Conservation (phyloP, 495 filamentous ascomycete genomes). For the Aspergillus biplanus region DNA sequence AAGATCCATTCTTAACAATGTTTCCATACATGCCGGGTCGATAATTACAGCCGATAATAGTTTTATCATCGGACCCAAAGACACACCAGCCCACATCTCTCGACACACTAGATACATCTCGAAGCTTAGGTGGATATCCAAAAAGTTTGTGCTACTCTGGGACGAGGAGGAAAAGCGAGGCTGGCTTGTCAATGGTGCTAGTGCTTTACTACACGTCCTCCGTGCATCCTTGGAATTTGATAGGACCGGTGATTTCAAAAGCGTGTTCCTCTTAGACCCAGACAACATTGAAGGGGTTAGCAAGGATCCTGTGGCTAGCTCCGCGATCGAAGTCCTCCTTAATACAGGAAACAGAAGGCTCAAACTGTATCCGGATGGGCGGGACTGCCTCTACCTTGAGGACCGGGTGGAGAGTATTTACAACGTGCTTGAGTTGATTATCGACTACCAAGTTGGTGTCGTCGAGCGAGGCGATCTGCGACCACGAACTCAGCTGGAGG, state of each 20-base stretch:
- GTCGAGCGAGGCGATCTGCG: neutral
- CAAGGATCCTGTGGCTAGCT: neutral
- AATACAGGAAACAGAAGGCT: neutral
- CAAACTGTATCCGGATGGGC: neutral
- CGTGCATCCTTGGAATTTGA: neutral
- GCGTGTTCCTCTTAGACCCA: neutral
- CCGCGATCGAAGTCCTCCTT: constrained; percentile 1
- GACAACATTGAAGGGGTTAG: neutral
- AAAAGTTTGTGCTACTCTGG: constrained; percentile 5
- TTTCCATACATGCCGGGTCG: neutral
- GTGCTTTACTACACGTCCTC: constrained; percentile 7
- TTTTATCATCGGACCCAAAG: neutral
- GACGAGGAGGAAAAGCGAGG: constrained; percentile 9
- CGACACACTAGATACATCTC: neutral
- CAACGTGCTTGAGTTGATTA: neutral
- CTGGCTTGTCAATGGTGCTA: constrained; percentile 13
- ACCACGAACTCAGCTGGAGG: neutral
- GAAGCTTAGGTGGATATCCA: constrained; percentile 4
- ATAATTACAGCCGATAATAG: neutral
- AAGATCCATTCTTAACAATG: neutral
- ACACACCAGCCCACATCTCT: neutral
- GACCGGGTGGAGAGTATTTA: neutral
- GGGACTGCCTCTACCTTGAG: neutral
- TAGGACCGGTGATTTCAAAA: neutral
- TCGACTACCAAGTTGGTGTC: neutral